Conservation (phyloP, 1,284 basidiomycete genomes). For the Vanrija pseudolonga region DNA sequence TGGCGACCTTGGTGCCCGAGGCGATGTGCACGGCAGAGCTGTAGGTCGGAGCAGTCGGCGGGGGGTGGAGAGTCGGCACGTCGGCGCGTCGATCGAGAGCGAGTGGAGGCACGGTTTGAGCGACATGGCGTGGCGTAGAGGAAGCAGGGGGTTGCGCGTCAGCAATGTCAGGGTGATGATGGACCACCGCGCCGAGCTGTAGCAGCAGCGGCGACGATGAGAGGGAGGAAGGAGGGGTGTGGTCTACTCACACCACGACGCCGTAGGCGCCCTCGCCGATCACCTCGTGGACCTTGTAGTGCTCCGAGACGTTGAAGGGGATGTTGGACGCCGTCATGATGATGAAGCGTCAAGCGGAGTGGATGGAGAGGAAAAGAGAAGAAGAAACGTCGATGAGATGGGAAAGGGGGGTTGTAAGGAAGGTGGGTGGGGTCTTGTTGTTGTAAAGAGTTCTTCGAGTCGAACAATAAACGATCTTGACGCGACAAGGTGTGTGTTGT, state of each 20-base stretch:
- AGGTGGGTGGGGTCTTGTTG: too few species aligned
- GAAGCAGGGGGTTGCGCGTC: background rate
- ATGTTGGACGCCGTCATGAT: slow-evolving; percentile 22
- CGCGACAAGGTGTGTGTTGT: too few species aligned
- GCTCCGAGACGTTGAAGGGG: slow-evolving; percentile 48
- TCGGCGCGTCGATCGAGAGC: background rate
- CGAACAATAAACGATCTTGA: too few species aligned
- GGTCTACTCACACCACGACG: slow-evolving; percentile 63
- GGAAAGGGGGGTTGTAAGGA: background rate
- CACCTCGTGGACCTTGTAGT: slow-evolving; percentile 85
- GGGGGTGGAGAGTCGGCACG: background rate
- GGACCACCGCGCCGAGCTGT: background rate
- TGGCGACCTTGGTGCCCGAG: slow-evolving; percentile 75
- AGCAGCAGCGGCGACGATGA: background rate
- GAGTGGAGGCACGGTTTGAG: background rate
- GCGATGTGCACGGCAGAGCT: slow-evolving; percentile 77
- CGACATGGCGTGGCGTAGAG: background rate
- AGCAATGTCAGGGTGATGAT: background rate
- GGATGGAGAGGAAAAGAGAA: background rate
- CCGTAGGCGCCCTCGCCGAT: slow-evolving; percentile 78
- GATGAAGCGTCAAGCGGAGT: background rate
- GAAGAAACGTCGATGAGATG: background rate
- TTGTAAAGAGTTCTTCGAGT: too few species aligned
- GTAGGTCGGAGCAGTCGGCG: background rate
- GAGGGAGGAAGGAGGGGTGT: background rate